Percentiles rank a stretch among this genome's conserved stretches.
Conservation (phyloP, 129 eudicot genomes). For the Flaveria trinervia region DNA sequence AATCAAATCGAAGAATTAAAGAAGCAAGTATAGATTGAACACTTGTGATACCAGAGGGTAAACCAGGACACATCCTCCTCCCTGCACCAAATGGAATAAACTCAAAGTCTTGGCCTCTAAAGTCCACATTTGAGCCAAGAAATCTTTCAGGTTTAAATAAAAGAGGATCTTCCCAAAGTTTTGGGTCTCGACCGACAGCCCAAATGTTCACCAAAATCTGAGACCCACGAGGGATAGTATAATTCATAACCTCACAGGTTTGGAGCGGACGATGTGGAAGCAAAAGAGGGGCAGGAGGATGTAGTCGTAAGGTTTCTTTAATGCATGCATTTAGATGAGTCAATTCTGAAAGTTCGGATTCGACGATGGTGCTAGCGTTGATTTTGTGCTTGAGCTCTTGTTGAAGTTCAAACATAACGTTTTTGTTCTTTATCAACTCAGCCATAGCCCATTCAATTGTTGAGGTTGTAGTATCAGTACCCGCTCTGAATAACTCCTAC, state of each 20-base stretch:
- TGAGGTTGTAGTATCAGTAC: constrained; percentile 35
- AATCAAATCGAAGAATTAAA: constrained; percentile 31
- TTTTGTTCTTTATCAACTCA: constrained; percentile 30
- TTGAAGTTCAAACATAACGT: constrained; percentile 18
- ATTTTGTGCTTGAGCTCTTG: constrained; percentile 29
- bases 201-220: constrained; percentile 31
- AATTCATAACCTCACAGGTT: constrained; percentile 33
- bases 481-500: constrained; percentile 36
- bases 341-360: not conserved
- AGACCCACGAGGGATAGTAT: constrained; percentile 29
- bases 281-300: constrained; percentile 31
- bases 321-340: constrained; percentile 27
- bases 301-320: constrained; percentile 30
- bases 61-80: constrained; percentile 42
- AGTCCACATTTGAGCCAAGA: constrained; percentile 25
- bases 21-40: constrained; percentile 36
- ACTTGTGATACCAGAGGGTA: constrained; percentile 16
- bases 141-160: constrained; percentile 30
- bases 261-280: constrained; percentile 26
- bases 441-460: constrained; percentile 40
- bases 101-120: constrained; percentile 27
- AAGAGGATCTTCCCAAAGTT: constrained; percentile 35
- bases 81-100: constrained; percentile 37
- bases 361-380: not conserved
- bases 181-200: constrained; percentile 36